A percentile compares a stretch with the other conserved stretches of the same genome.
phyloP scores from a whole-genome alignment of 1,284 basidiomycete species.

The Anthracocystis panici-leucophaei region DNA sequence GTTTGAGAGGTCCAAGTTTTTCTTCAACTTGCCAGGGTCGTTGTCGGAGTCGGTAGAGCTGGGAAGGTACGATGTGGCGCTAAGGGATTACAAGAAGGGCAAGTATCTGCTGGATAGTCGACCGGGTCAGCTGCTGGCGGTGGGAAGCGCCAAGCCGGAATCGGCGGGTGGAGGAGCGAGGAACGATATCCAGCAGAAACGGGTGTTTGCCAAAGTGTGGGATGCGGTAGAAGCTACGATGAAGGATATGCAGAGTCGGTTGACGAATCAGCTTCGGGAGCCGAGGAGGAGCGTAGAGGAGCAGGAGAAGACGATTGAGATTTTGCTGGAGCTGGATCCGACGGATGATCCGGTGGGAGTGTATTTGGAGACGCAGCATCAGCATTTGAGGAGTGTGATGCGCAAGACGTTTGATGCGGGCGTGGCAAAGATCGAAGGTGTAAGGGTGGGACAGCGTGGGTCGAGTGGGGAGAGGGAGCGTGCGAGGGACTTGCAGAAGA shows the following conservation, averaged over 20 bases:
- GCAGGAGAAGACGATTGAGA: conserved; percentile 96
- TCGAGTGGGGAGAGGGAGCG: conserved; percentile 75
- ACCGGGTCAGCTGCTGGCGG: conserved; percentile 80
- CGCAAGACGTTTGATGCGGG: conserved; percentile 75
- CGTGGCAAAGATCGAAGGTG: conserved; percentile 39
- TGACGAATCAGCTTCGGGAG: conserved; percentile 84
- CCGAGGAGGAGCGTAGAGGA: conserved; percentile 85
- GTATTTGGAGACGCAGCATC: conserved; percentile 93
- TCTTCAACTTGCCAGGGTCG: conserved; percentile 94
- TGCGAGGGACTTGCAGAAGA: conserved; percentile 66
- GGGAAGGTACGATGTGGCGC: conserved; percentile 86
- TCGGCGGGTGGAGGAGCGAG: conserved; percentile 26
- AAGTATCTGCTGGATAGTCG: conserved; percentile 88
- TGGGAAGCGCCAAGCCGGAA: conserved; percentile 70
- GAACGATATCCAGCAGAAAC: conserved; percentile 75
- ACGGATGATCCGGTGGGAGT: conserved; percentile 81
- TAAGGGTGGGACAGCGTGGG: conserved; percentile 8
- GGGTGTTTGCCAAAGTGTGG: conserved; percentile 97
- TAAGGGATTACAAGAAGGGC: conserved; percentile 97
- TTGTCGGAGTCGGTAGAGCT: conserved; percentile 85
- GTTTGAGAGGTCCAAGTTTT: conserved; percentile 96
- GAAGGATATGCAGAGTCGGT: conserved; percentile 84
- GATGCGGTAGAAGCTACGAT: conserved; percentile 92
- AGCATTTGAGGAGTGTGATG: conserved; percentile 84
- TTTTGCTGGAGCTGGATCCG: conserved; percentile 66